Base-by-base conservation (phyloP, 129 eudicot species). In the Chrysanthemum seticuspe region DNA sequence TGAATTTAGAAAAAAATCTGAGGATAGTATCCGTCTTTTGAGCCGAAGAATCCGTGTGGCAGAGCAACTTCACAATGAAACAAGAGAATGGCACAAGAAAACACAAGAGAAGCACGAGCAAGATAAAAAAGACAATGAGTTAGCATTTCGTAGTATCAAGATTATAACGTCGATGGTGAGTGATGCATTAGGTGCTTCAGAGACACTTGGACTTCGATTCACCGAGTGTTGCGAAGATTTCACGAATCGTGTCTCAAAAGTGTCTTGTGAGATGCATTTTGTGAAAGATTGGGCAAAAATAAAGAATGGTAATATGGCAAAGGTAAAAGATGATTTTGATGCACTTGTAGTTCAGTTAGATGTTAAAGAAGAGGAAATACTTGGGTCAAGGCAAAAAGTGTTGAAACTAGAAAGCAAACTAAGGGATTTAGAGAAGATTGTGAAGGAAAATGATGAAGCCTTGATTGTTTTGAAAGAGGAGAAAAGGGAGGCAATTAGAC, bases 401-500 rank as follows among this genome's bases (percentile, higher is more conserved):
- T 73, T 84, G 87, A 86, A 88, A 70, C 52, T 76, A 23, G 89
- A 91, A 14, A 79, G 31, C 49, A 91, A 59, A 27, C 61, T 79
- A 40, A 86, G 90, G 73, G 88, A 91, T 49, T 51, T 85, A 62
- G 87, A 89, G 84, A 87, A 83, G 70, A 36, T 70, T 36, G 49
- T 82, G 12, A 76, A 77, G 56, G 96, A 87, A 73, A 84, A 71
- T 36, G 88, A 84, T 25, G 96, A 87, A 59, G 82, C 68, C 4
- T 73, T 88, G 72, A 29, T 81, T 18, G 73, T 67, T 18, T 58
- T 93, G 61, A 74, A 76, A 36, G 91, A 88, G 72, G 97, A 90
- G 72, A 93, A 93, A 49, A 77, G 91, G 55, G 98, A 93, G 75
- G 97, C 98, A 2, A 93, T 93, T 14, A 78, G 92, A 58, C 97